Conservation (phyloP, 2,329 filamentous ascomycete genomes). For the Cadophora sp. region DNA sequence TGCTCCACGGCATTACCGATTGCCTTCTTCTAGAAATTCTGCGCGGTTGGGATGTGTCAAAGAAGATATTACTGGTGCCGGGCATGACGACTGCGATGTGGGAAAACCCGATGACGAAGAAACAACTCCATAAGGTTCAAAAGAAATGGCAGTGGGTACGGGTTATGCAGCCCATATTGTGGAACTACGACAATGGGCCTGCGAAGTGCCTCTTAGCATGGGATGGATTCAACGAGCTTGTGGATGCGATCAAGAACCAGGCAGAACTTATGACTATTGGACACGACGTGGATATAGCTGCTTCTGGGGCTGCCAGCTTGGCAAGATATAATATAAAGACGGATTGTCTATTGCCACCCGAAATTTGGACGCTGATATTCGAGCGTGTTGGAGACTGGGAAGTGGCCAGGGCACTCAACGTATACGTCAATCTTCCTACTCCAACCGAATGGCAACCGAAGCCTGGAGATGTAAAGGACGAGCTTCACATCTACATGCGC, state of each 20-base stretch:
- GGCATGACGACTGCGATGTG: constrained; percentile 91
- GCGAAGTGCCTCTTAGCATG: constrained; percentile 64
- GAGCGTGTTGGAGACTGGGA: constrained; percentile 91
- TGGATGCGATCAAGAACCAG: constrained; percentile 78
- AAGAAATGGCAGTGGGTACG: constrained; percentile 88
- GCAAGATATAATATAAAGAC: constrained; percentile 51
- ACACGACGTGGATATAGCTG: constrained; percentile 62
- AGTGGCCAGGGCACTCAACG: constrained; percentile 77
- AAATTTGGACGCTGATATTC: constrained; percentile 89
- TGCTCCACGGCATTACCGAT: constrained; percentile 84
- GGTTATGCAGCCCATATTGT: constrained; percentile 81
- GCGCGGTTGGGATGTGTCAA: constrained; percentile 85
- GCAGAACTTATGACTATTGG: constrained; percentile 77
- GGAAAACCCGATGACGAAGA: constrained; percentile 88
- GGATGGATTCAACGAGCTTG: constrained; percentile 73
- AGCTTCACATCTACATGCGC: constrained; percentile 74
- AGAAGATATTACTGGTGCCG: constrained; percentile 83
- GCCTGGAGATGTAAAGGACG: constrained; percentile 66
- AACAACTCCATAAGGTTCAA: constrained; percentile 83
- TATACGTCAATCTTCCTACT: constrained; percentile 78
- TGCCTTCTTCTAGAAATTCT: constrained; percentile 82
- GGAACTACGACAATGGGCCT: constrained; percentile 71
- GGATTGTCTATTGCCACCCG: constrained; percentile 69
- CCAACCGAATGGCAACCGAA: constrained; percentile 75
- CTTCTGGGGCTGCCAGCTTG: constrained; percentile 49